These are phyloP conservation scores for Naganishia sp. DNA, from an alignment of 1,284 basidiomycete species.

Conservation along the genomic window DNA sequence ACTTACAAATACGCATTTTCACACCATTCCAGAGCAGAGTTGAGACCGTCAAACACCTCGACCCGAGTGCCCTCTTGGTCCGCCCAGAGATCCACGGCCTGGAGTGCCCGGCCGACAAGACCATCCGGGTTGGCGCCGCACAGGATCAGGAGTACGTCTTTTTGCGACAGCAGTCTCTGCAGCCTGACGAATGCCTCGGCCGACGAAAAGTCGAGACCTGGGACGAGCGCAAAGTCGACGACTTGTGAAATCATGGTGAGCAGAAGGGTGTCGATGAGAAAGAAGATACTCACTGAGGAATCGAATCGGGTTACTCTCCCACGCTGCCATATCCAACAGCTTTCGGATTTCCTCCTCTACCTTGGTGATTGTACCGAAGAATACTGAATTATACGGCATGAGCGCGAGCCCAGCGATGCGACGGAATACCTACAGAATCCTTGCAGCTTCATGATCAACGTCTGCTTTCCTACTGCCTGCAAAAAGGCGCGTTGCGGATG, in stretches of 20 bases:
- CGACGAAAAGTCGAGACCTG: slow-evolving; percentile 89
- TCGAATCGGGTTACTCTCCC: slow-evolving; percentile 77
- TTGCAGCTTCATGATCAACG: slow-evolving; percentile 84
- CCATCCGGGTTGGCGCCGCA: slow-evolving; percentile 75
- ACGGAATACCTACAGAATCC: slow-evolving; percentile 57
- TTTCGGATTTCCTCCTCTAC: slow-evolving; percentile 72
- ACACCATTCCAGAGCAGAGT: slow-evolving; percentile 94
- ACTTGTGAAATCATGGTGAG: slow-evolving; percentile 49
- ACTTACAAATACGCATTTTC: slow-evolving; percentile 79
- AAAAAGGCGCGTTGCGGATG: slow-evolving; percentile 85
- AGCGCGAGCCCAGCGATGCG: slow-evolving; percentile 2
- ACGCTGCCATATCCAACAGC: slow-evolving; percentile 71
- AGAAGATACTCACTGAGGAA: slow-evolving; percentile 63
- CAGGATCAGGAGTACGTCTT: slow-evolving; percentile 79
- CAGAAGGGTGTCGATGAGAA: neutral
- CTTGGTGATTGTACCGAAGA: slow-evolving; percentile 91
- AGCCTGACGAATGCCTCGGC: slow-evolving; percentile 94
- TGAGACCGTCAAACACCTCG: slow-evolving; percentile 79
- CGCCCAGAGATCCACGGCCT: slow-evolving; percentile 72
- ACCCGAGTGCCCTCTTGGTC: slow-evolving; percentile 64
- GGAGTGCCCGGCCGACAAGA: slow-evolving; percentile 68
- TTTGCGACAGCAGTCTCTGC: slow-evolving; percentile 75
- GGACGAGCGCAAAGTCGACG: slow-evolving; percentile 80
- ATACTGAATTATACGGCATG: slow-evolving; percentile 57
- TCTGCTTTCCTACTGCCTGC: slow-evolving; percentile 86